Percentiles rank a stretch among this genome's conserved stretches.
Conservation (phyloP, 1,284 basidiomycete genomes). For the Sanguinoderma infundibulare region DNA sequence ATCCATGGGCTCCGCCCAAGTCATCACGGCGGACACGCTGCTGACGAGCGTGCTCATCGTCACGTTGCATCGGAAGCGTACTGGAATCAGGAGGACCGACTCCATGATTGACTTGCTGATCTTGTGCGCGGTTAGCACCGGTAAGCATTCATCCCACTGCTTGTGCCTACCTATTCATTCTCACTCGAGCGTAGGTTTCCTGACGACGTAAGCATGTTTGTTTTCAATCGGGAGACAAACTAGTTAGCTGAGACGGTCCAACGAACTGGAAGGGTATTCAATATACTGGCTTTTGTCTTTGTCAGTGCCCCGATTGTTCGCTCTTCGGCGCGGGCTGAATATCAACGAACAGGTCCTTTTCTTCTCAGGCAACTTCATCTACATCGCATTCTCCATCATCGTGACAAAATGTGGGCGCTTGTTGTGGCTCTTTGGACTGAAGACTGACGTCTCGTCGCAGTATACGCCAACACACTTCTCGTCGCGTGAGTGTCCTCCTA, state of each 20-base stretch:
- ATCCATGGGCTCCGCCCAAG: constrained; percentile 6
- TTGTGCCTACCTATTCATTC: not conserved
- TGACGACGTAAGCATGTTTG: not conserved
- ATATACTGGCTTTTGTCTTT: constrained; percentile 4
- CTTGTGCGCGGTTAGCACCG: constrained; percentile 8
- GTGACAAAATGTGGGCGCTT: constrained; percentile 6
- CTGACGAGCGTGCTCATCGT: constrained; percentile 8
- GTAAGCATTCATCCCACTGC: not conserved
- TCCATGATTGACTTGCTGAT: constrained; percentile 13
- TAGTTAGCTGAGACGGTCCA: not conserved
- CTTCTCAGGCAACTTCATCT: not conserved
- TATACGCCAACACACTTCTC: constrained; percentile 12
- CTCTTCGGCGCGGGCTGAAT: not conserved
- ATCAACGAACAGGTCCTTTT: not conserved
- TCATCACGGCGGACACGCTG: constrained; percentile 6
- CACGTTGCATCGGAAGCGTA: constrained; percentile 4
- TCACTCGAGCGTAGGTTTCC: not conserved
- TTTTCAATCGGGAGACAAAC: too few relatives aligned
- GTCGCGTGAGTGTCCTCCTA: constrained; percentile 3
- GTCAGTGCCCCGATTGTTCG: not conserved
- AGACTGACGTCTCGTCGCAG: not conserved
- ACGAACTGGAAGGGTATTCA: constrained; percentile 1
- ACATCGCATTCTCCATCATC: constrained; percentile 4
- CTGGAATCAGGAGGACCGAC: constrained; percentile 12
- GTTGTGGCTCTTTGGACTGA: too few relatives aligned